Evolutionary conservation across 2,329 filamentous ascomycete species (phyloP).

Genomic region (Rhinocladiella similis): DNA sequence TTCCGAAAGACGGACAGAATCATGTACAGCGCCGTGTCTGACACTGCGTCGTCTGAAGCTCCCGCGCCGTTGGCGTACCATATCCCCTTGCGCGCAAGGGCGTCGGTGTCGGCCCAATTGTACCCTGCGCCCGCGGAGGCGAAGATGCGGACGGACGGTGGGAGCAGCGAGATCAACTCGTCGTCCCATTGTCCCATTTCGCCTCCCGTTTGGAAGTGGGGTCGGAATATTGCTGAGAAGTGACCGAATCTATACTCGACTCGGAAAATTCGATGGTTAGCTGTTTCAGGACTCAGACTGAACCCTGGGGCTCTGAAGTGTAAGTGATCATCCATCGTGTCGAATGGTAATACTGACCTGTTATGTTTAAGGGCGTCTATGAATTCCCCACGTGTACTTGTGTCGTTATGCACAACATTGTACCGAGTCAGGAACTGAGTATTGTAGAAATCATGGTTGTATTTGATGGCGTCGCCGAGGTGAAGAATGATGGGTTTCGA

Average conservation of each 20-base stretch:
- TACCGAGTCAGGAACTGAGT: neutral
- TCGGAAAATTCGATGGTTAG: neutral
- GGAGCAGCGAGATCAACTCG: conserved; percentile 59
- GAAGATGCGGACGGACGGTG: conserved; percentile 59
- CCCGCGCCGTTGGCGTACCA: conserved; percentile 49
- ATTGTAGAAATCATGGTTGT: conserved; percentile 47
- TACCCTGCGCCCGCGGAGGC: conserved; percentile 66
- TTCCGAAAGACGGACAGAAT: conserved; percentile 52
- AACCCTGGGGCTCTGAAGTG: no score
- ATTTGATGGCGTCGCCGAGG: conserved; percentile 50
- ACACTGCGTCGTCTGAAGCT: conserved; percentile 46
- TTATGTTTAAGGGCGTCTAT: neutral
- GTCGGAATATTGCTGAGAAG: conserved; percentile 41
- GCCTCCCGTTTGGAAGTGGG: conserved; percentile 64
- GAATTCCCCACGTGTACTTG: neutral
- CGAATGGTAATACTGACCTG: neutral
- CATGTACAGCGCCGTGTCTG: conserved; percentile 45
- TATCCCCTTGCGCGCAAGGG: conserved; percentile 42
- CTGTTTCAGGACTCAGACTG: no score
- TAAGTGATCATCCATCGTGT: no score
- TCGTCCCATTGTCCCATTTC: conserved; percentile 67
- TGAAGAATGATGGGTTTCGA: conserved; percentile 42
- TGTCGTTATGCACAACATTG: neutral
- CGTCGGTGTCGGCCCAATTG: conserved; percentile 64
- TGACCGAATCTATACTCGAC: neutral